A percentile compares a stretch with the other conserved stretches of the same genome.
These are phyloP conservation scores for Dictyostelium firmibasis DNA, from an alignment of 78 protist genomes.

Conservation along the genomic window DNA sequence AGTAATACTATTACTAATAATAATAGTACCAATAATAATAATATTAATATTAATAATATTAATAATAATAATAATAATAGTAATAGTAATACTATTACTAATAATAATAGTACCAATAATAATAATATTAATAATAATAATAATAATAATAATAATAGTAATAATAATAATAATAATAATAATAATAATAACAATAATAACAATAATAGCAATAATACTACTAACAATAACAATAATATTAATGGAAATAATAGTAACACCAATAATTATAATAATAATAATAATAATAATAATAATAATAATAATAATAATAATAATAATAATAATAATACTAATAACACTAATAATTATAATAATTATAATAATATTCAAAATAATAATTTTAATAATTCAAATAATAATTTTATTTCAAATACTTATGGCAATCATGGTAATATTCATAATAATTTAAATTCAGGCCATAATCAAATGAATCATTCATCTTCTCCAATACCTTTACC, in stretches of 20 bases:
- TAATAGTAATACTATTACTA: neutral
- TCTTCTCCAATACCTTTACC: neutral
- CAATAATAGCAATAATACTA: neutral
- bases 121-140: neutral
- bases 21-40: neutral
- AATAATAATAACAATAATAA: neutral
- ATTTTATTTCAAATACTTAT: neutral
- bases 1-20: neutral
- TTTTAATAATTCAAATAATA: neutral
- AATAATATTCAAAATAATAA: neutral
- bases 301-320: neutral
- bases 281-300: neutral
- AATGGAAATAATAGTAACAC: neutral
- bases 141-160: neutral
- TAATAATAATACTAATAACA: neutral
- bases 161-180: neutral
- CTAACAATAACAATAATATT: neutral
- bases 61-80: too few relatives aligned
- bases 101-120: neutral
- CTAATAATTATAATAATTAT: neutral
- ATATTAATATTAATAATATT: neutral
- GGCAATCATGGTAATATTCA: neutral
- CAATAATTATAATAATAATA: neutral
- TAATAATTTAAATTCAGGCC: neutral
- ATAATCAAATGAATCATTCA: neutral